Conservation (phyloP, 208 protist genomes). For the Leishmania amazonensis region DNA sequence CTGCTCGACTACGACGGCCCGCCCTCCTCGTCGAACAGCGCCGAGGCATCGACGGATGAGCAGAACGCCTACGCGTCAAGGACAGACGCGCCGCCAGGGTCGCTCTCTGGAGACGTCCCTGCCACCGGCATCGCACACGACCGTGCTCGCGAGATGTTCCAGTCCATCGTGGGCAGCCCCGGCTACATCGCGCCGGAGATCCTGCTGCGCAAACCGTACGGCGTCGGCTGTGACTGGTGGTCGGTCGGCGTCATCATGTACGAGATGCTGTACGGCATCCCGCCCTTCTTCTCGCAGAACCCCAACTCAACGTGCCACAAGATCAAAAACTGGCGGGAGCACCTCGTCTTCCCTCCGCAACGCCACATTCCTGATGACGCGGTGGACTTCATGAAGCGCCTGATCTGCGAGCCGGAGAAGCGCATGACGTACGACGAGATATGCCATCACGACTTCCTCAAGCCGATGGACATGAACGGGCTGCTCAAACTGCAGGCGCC, state of each 20-base stretch:
- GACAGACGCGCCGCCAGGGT: slow-evolving; percentile 2
- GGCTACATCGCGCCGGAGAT: slow-evolving; percentile 98
- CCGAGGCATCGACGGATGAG: slow-evolving; percentile 7
- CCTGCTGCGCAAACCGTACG: slow-evolving; percentile 93
- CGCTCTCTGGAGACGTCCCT: neutral
- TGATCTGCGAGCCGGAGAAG: slow-evolving; percentile 87
- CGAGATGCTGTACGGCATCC: slow-evolving; percentile 97
- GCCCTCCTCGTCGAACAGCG: slow-evolving; percentile 16
- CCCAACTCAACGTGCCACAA: slow-evolving; percentile 93
- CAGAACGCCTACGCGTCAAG: slow-evolving; percentile 8
- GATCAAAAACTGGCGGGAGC: slow-evolving; percentile 93
- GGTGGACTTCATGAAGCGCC: slow-evolving; percentile 91
- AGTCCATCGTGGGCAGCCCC: slow-evolving; percentile 96
- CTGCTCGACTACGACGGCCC: slow-evolving; percentile 63
- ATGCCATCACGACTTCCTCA: slow-evolving; percentile 84
- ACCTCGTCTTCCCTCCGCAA: slow-evolving; percentile 88
- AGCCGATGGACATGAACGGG: slow-evolving; percentile 63
- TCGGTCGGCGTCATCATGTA: slow-evolving; percentile 98
- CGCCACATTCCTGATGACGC: slow-evolving; percentile 83
- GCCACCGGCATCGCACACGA: slow-evolving; percentile 26
- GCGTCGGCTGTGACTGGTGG: slow-evolving; percentile 98
- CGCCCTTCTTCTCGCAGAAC: slow-evolving; percentile 95
- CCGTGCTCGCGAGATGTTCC: slow-evolving; percentile 69
- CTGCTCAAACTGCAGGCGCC: slow-evolving; percentile 62
- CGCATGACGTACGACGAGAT: slow-evolving; percentile 83